Percentiles rank a stretch among this genome's conserved stretches.
Conservation (phyloP, 106 monocot species). For the Acorus calamus region DNA sequence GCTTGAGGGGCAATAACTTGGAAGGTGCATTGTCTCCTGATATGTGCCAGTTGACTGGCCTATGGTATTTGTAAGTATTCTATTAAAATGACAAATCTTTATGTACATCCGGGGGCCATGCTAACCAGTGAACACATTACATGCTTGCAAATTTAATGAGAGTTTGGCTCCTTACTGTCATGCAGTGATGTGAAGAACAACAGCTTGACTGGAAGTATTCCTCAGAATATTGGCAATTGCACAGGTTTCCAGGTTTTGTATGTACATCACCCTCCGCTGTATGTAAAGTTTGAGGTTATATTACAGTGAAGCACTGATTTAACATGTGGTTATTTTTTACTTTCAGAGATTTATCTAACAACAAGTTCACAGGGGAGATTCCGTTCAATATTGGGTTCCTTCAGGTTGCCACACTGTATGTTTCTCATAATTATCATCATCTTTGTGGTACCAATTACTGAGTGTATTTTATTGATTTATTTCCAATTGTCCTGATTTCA, state of each 20-base stretch:
- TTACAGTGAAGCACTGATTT: background rate
- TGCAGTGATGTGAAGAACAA: slow-evolving; percentile 91
- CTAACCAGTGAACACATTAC: too few species aligned
- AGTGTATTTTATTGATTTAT: background rate
- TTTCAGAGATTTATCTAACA: slow-evolving; percentile 84
- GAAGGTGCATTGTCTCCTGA: slow-evolving; percentile 77
- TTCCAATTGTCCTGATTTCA: background rate
- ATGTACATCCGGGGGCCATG: too few species aligned
- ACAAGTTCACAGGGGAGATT: slow-evolving; percentile 73
- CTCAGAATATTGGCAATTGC: slow-evolving; percentile 83
- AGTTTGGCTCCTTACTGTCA: background rate
- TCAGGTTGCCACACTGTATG: slow-evolving; percentile 96
- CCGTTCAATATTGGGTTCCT: slow-evolving; percentile 94
- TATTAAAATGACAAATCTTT: too few species aligned
- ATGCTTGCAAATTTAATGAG: background rate
- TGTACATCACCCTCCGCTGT: slow-evolving; percentile 18
- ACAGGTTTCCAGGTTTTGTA: slow-evolving; percentile 99
- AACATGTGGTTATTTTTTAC: background rate
- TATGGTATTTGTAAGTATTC: slow-evolving; percentile 87
- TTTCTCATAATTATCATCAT: background rate
- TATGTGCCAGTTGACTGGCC: slow-evolving; percentile 85
- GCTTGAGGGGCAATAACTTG: slow-evolving; percentile 69
- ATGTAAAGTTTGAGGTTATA: background rate
- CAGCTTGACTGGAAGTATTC: slow-evolving; percentile 82
- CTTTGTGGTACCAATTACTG: background rate